Conservation (phyloP, 306 rosid genomes). For the Carpinus viminea region DNA sequence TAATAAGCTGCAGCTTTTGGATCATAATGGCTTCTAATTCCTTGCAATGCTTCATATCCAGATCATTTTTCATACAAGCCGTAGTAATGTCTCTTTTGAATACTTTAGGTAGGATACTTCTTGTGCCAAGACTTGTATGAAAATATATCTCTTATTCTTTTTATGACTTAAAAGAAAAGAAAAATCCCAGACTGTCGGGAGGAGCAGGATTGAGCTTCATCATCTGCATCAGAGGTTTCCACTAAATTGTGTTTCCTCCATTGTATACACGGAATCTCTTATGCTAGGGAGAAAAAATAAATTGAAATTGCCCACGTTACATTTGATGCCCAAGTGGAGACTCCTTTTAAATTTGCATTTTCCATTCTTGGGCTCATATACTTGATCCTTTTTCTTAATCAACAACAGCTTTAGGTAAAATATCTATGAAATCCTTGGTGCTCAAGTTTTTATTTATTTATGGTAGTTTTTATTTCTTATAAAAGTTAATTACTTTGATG, state of each 20-base stretch:
- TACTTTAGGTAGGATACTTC: not conserved
- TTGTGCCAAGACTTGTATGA: not conserved
- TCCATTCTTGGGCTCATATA: slow-evolving; percentile 5
- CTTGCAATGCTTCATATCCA: not conserved
- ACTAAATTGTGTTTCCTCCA: not conserved
- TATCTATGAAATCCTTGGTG: not conserved
- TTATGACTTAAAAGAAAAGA: not conserved
- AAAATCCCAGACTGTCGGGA: not conserved
- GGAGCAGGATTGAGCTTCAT: slow-evolving; percentile 2
- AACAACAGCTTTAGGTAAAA: not conserved
- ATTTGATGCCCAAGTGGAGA: not conserved
- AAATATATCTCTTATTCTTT: not conserved
- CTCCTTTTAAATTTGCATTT: not conserved
- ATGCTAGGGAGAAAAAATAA: not conserved
- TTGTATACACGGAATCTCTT: not conserved
- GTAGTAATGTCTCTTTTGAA: not conserved
- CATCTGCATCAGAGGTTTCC: not conserved
- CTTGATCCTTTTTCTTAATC: not conserved
- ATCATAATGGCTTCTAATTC: not conserved
- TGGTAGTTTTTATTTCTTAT: not conserved
- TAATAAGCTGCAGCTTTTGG: not conserved
- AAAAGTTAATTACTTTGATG: not conserved
- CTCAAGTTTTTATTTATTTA: not conserved
- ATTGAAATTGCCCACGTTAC: not conserved
- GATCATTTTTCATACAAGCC: not conserved